phyloP scores from a whole-genome alignment of 805 yeast genomes.

The Kodamaea kaohsiungensis region DNA sequence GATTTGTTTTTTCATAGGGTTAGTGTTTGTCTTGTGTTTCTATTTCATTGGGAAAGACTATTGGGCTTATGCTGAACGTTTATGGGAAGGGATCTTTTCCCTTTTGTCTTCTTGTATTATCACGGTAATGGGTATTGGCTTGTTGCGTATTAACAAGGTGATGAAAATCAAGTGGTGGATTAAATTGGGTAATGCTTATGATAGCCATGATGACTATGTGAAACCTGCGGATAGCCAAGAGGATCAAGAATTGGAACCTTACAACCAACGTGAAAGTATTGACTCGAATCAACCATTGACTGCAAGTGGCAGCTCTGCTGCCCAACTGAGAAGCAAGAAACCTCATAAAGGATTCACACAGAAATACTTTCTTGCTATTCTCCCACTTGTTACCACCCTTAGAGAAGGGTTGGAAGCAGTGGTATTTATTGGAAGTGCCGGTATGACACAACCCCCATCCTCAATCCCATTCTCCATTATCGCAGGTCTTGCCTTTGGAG shows the following conservation, averaged over 20 bases:
- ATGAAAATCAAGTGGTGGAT: constrained; percentile 78
- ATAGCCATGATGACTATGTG: constrained; percentile 15
- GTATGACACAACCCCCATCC: constrained; percentile 36
- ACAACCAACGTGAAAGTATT: constrained; percentile 11
- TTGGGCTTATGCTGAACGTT: constrained; percentile 85
- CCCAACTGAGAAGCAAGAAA: not conserved
- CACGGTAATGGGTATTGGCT: constrained; percentile 83
- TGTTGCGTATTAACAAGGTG: constrained; percentile 72
- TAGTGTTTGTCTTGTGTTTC: constrained; percentile 65
- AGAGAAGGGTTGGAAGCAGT: constrained; percentile 40
- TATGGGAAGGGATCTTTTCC: constrained; percentile 87
- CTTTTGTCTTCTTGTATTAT: constrained; percentile 76
- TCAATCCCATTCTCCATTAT: constrained; percentile 34
- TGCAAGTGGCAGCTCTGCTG: constrained; percentile 1
- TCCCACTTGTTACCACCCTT: constrained; percentile 29
- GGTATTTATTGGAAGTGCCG: constrained; percentile 45
- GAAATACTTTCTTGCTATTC: constrained; percentile 26
- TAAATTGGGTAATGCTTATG: constrained; percentile 44
- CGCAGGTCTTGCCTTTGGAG: constrained; percentile 31
- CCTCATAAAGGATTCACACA: constrained; percentile 13
- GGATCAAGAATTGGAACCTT: constrained; percentile 7
- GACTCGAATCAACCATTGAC: constrained; percentile 16
- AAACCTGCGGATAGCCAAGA: not conserved
- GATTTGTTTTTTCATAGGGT: constrained; percentile 72
- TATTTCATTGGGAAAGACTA: constrained; percentile 78